Evolutionary conservation across 1,139 yeast species (phyloP), one percentile per base, ranked within the genome.

Genomic region (Eremothecium sinecaudum): DNA sequence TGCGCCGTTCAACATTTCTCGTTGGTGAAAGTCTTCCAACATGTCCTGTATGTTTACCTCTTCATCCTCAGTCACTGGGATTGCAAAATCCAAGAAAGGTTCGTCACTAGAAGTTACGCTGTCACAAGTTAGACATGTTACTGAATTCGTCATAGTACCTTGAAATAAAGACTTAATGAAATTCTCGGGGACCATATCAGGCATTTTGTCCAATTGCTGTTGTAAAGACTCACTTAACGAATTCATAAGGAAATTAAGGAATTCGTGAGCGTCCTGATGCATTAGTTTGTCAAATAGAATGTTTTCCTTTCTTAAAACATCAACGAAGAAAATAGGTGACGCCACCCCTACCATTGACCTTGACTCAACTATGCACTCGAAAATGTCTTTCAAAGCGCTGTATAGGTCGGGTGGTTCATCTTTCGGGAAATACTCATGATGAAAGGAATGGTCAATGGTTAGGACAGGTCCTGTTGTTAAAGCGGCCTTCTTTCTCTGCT

Each of bases 241-340:
- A 58, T 90, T 90, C 35, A 90, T 66, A 45, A 87, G 59, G 51
- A 83, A 87, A 56, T 87, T 87, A 53, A 86, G 70, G 57, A 90
- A 90, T 57, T 90, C 98, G 59, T 90, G 98, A 2, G 98, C 96
- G 64, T 90, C 98, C 54, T 90, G 98, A 57, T 90, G 98, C 94
- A 87, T 86, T 34, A 81, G 77, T 40, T 86, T 81, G 42, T 94
- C 67, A 56, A 90, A 90, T 46, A 90, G 63, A 47, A 76, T 81
- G 55, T 90, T 90, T 48, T 83, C 86, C 37, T 73, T 73, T 56
- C 86, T 86, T 35, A 87, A 64, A 34, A 79, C 77, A 32, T 75
- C 78, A 32, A 90, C 74, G 33, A 90, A 71, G 48, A 73, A 70
- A 20, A 66, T 63, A 0, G 97, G 96, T 1, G 94, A 81, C 1